Base-by-base conservation (phyloP, 306 rosid genomes). In the Acmispon strigosus region DNA sequence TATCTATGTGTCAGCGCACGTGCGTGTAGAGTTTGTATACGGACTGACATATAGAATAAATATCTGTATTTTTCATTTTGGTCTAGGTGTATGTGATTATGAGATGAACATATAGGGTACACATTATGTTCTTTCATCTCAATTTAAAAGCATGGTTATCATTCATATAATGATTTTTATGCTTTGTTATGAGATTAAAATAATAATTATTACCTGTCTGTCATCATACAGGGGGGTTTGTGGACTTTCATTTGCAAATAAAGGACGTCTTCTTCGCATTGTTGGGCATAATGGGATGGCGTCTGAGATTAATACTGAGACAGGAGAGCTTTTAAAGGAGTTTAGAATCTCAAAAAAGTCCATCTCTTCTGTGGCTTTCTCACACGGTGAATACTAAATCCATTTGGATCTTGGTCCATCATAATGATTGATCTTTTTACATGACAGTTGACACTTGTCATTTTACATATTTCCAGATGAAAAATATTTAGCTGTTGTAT, bases 211-310 rank as follows among this genome's bases (percentile, higher is more conserved):
- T 44, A 27, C 14, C 50, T 1, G 51, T 4, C 5, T 66, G 20
- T 60, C 52, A n/a, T 69, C 61, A 16, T 78, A 51, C 72, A 86
- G 88, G 42, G 83, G 83, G 66, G 76, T 86, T 52, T 45, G 36
- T 41, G 91, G 88, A 59, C 83, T 86, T 56, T 73, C 76, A 57
- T 86, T 84, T 74, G 70, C 85, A 48, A 66, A 81, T 44, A 57
- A 79, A 45, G 88, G 85, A 8, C 41, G 29, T 44, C 69, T 73
- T 69, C 76, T 86, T 66, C 75, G 42, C 61, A 50, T 80, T 48
- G 88, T 84, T 70, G 86, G 88, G 47, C 57, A 47, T 61, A 72
- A 79, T 20, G 86, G 91, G 76, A 66, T 42, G 68, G 86, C 79
- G 7, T 69, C 17, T 13, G 83, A 76, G 70, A 45, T 86, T 75